Base-by-base conservation (phyloP, 2,329 filamentous ascomycete genomes). In the Zymoseptoria crescenta region DNA sequence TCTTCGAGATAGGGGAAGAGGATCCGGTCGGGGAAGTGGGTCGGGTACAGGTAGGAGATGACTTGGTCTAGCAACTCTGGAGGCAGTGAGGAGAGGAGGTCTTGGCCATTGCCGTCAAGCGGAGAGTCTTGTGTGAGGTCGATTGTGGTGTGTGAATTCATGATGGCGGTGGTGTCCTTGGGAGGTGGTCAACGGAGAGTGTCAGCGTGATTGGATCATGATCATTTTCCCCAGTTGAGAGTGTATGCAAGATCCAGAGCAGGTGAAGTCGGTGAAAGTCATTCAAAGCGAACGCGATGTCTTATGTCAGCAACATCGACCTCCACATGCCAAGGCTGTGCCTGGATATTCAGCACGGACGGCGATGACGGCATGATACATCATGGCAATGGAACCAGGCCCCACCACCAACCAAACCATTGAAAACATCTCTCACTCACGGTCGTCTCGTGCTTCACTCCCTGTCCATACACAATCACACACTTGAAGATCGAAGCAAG, bases 1-100 rank as follows among this genome's bases (percentile, higher is more conserved):
- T n/a, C 41, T 19, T 16, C 48, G n/a, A 16, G 24, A 24, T 24
- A n/a, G 49, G 62, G 55, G 5, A 57, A 27, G 58, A 61, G 35
- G 7, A 60, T 59, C 16, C 57, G 64, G 49, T 68, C 58, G 5
- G 66, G 66, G n/a, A 59, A 35, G 54, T 72, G 70, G 16, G 59
- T 58, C 1, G 68, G 60, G 45, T 68, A 65, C 21, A 71, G 63
- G 50, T 65, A 66, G 58, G 63, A 64, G 59, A 68, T 63, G 35
- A 72, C 67, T 13, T 63, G 57, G 55, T 70, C 65, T 9, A 70
- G 59, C 20, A 72, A 59, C 56, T 72, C 69, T 2, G 64, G 21
- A 2, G 69, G 69, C 0, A 70, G 63, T 21, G 62, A 45, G 4
- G 65, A 66, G 19, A 70, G 60, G 56, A 63, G 57, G 48, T 70